Conservation (phyloP, 257 asterid genomes). For the Solanum dulcamara region DNA sequence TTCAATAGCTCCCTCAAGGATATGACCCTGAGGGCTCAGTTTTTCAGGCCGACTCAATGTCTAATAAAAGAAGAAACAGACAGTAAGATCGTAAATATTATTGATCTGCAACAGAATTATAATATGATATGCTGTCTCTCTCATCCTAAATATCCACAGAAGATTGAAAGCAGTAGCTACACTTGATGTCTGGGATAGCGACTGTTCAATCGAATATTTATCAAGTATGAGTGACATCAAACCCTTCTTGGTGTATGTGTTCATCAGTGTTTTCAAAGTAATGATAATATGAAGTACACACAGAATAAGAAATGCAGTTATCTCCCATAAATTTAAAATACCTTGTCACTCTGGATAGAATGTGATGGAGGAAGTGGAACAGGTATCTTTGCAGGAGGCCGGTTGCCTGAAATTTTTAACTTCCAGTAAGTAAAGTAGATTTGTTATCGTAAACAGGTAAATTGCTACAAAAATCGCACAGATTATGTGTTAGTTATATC, state of each 20-base stretch:
- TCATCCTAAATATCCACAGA: background rate
- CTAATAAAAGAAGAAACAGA: conserved; percentile 28
- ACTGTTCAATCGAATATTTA: background rate
- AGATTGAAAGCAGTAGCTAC: background rate
- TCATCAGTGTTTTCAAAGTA: background rate
- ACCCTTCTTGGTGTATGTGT: background rate
- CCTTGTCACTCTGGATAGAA: conserved; percentile 62
- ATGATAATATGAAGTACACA: background rate
- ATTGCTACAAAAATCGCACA: background rate
- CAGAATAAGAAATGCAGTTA: background rate
- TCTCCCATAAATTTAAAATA: conserved; percentile 9
- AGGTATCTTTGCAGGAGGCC: conserved; percentile 89
- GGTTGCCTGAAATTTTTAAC: conserved; percentile 44
- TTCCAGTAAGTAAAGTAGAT: conserved; percentile 3
- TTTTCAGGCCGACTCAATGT: conserved; percentile 51
- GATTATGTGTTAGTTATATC: background rate
- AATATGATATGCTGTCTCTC: background rate
- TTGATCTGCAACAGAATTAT: background rate
- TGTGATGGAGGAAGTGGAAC: conserved; percentile 77
- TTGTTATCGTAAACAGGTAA: background rate
- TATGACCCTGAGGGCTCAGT: conserved; percentile 46
- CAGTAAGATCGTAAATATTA: background rate
- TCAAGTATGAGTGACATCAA: background rate
- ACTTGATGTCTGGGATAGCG: background rate
- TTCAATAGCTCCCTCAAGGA: conserved; percentile 81